phyloP scores from a whole-genome alignment of 1,284 basidiomycete species.

The Trametes polyzona region DNA sequence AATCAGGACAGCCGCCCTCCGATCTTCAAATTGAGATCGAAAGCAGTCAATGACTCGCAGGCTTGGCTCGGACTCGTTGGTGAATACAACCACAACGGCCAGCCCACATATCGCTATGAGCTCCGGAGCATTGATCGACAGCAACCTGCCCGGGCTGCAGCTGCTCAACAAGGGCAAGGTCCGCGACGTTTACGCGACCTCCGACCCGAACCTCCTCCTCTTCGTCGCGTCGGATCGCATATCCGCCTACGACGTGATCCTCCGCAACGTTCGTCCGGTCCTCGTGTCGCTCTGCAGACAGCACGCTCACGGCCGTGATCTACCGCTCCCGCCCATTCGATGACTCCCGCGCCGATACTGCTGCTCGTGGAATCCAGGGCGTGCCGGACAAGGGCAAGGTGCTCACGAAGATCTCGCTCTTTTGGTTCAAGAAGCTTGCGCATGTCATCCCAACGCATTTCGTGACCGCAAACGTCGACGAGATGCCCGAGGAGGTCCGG shows the following conservation, averaged over 20 bases:
- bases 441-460: conserved; percentile 88
- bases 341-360: background rate
- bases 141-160: conserved; percentile 57
- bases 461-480: conserved; percentile 71
- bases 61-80: background rate
- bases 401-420: conserved; percentile 88
- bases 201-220: conserved; percentile 73
- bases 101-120: too few relatives aligned
- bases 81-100: too few relatives aligned
- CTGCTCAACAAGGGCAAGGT: conserved; percentile 91
- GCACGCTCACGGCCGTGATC: conserved; percentile 4
- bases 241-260: conserved; percentile 95
- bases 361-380: conserved; percentile 57
- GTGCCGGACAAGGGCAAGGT: conserved; percentile 94
- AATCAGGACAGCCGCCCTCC: conserved; percentile 1
- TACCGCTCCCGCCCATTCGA: background rate
- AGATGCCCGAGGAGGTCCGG: conserved; percentile 76
- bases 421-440: conserved; percentile 91
- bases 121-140: conserved; percentile 48
- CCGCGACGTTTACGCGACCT: conserved; percentile 85
- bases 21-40: conserved; percentile 8
- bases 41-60: background rate
- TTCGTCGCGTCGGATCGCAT: conserved; percentile 97
- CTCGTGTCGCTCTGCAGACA: background rate
- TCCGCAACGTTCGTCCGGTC: conserved; percentile 75